Conservation (phyloP, 164 flowering plant genomes). For the Piper longum region DNA sequence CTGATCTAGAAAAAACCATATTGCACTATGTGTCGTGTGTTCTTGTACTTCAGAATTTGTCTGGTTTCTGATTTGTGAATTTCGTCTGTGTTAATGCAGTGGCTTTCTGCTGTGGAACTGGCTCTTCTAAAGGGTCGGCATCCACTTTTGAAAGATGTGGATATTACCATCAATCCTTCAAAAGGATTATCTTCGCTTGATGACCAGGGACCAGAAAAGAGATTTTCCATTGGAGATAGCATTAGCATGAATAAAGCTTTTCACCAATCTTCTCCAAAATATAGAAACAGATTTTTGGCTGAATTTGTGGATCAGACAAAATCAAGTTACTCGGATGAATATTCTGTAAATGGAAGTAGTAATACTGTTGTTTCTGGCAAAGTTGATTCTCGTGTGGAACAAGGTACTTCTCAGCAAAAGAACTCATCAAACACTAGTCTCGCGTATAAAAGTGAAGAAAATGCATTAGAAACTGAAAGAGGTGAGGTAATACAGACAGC, state of each 20-base stretch:
- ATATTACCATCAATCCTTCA: slow-evolving; percentile 61
- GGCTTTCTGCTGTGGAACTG: slow-evolving; percentile 94
- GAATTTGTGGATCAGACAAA: slow-evolving; percentile 18
- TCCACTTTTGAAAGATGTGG: slow-evolving; percentile 80
- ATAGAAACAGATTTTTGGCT: slow-evolving; percentile 10
- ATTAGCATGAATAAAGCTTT: not conserved
- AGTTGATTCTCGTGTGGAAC: slow-evolving; percentile 4
- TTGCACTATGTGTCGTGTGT: not conserved
- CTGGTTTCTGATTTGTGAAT: slow-evolving; percentile 7
- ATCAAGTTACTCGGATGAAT: slow-evolving; percentile 16
- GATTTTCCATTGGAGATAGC: slow-evolving; percentile 3
- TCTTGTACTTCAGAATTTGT: not conserved
- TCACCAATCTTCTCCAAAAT: not conserved
- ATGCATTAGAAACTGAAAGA: slow-evolving; percentile 31
- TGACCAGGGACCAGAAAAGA: slow-evolving; percentile 16
- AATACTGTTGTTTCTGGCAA: slow-evolving; percentile 11
- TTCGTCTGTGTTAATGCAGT: slow-evolving; percentile 31
- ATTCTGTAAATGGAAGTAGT: slow-evolving; percentile 15
- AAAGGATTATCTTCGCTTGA: slow-evolving; percentile 40
- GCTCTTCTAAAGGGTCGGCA: slow-evolving; percentile 94
- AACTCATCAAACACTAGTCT: slow-evolving; percentile 14
- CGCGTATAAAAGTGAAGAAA: slow-evolving; percentile 15
- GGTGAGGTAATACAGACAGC: slow-evolving; percentile 67
- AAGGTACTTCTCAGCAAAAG: slow-evolving; percentile 9
- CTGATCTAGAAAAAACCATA: no score